Percentiles rank a stretch among this genome's conserved stretches.
These are phyloP conservation scores for Jatropha multifida DNA, from an alignment of 441 rosid species.

Conservation along the genomic window DNA sequence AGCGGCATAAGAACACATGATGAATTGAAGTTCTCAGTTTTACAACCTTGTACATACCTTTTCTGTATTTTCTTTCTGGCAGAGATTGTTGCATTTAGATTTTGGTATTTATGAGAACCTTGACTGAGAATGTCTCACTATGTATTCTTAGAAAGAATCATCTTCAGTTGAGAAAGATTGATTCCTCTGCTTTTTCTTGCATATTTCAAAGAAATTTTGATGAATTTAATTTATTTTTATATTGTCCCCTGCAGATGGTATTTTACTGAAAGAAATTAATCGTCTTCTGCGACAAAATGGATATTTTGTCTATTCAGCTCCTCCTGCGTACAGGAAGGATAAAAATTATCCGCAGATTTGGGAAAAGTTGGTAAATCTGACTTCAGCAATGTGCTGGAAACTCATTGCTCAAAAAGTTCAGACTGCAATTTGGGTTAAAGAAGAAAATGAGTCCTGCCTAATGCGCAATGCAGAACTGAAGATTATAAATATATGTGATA, in stretches of 20 bases:
- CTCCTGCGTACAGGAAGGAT: constrained; percentile 81
- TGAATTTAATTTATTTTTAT: background rate
- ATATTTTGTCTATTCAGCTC: constrained; percentile 90
- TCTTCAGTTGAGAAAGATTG: background rate
- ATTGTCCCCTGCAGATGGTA: constrained; percentile 61
- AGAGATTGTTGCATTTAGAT: background rate
- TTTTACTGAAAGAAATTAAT: constrained; percentile 84
- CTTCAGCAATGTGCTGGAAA: constrained; percentile 92
- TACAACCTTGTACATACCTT: background rate
- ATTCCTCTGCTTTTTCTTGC: background rate
- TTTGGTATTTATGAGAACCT: background rate
- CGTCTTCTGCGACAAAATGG: constrained; percentile 81
- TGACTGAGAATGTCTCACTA: background rate
- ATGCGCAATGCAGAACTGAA: constrained; percentile 54
- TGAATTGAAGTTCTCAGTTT: background rate
- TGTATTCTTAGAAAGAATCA: background rate
- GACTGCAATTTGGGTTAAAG: constrained; percentile 90
- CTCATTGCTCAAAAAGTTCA: constrained; percentile 80
- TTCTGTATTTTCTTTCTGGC: background rate
- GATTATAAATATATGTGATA: constrained; percentile 57
- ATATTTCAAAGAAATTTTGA: constrained; percentile 2
- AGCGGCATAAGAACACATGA: background rate
- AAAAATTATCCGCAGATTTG: constrained; percentile 79
- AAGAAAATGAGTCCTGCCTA: constrained; percentile 61
- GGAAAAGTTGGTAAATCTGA: constrained; percentile 70